Percentiles rank a stretch among this genome's conserved stretches.
These are phyloP conservation scores for Ophiostoma pallidulum DNA, from an alignment of 2,329 filamentous ascomycete genomes.

Conservation along the genomic window DNA sequence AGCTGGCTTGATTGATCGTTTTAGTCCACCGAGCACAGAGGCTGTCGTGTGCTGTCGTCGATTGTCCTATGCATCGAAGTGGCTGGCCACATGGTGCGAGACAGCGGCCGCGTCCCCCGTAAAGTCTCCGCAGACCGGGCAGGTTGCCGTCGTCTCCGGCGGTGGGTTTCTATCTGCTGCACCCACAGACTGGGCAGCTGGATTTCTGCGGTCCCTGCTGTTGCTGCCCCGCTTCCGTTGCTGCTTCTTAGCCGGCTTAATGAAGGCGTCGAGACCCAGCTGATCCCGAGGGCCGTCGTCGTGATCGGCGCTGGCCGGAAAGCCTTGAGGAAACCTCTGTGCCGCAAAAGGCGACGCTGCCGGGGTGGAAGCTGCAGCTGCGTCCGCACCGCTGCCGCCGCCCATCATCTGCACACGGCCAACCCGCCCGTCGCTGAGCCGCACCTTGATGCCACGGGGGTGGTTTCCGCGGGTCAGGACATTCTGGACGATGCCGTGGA, in stretches of 20 bases:
- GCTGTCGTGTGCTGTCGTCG: neutral
- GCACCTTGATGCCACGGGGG: conserved; percentile 69
- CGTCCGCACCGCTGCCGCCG: neutral
- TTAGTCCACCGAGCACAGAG: neutral
- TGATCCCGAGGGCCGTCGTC: conserved; percentile 31
- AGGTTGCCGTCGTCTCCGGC: conserved; percentile 28
- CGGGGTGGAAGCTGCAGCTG: neutral
- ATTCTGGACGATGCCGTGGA: conserved; percentile 55
- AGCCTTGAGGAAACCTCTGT: too few relatives aligned
- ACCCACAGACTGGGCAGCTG: too few relatives aligned
- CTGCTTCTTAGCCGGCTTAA: conserved; percentile 24
- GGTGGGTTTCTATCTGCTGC: too few relatives aligned
- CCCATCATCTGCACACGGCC: conserved; percentile 62
- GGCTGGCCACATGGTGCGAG: conserved; percentile 53
- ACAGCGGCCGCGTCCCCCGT: conserved; percentile 61
- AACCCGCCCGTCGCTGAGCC: conserved; percentile 60
- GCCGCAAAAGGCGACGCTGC: too few relatives aligned
- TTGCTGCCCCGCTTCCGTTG: conserved; percentile 22
- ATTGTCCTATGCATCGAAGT: conserved; percentile 35
- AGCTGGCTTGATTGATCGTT: too few relatives aligned
- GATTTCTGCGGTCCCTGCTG: conserved; percentile 17
- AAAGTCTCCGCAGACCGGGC: conserved; percentile 58
- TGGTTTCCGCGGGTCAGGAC: conserved; percentile 66
- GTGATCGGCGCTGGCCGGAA: neutral
- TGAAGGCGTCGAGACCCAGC: conserved; percentile 42